Conservation (phyloP, 768 basidiomycete species). For the Cantharellus cinnabarinus region DNA sequence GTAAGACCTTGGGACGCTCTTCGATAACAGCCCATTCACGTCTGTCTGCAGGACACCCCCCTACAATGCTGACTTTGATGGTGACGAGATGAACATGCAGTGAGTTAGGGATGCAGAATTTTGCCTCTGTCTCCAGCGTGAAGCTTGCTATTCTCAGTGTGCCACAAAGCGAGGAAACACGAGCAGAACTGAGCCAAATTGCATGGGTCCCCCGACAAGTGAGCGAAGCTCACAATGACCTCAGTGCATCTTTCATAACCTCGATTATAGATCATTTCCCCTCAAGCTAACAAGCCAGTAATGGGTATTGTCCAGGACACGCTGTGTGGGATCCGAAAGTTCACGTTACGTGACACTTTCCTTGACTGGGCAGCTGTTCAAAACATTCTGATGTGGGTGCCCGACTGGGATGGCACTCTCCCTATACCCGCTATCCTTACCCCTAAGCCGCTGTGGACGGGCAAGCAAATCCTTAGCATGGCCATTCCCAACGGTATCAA, state of each 20-base stretch:
- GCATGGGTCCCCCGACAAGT: slow-evolving; percentile 98
- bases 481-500: slow-evolving; percentile 92
- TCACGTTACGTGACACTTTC: slow-evolving; percentile 88
- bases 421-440: slow-evolving; percentile 90
- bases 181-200: slow-evolving; percentile 93
- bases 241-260: neutral
- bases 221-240: slow-evolving; percentile 10
- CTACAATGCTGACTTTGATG: slow-evolving; percentile 99
- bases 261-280: slow-evolving; percentile 70
- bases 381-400: slow-evolving; percentile 94
- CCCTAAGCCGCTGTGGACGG: slow-evolving; percentile 94
- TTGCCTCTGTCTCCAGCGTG: neutral
- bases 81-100: slow-evolving; percentile 99
- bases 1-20: slow-evolving; percentile 27
- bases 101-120: slow-evolving; percentile 26
- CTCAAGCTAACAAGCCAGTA: slow-evolving; percentile 97
- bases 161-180: slow-evolving; percentile 94
- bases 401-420: slow-evolving; percentile 87
- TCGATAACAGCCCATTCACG: neutral
- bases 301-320: slow-evolving; percentile 99
- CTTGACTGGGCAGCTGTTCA: slow-evolving; percentile 91
- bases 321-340: slow-evolving; percentile 90
- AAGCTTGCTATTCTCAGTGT: slow-evolving; percentile 31
- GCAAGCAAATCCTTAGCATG: slow-evolving; percentile 88
- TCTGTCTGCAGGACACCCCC: slow-evolving; percentile 55